Conservation (phyloP, 345 rosid genomes). For the Ailanthus altissimus region DNA sequence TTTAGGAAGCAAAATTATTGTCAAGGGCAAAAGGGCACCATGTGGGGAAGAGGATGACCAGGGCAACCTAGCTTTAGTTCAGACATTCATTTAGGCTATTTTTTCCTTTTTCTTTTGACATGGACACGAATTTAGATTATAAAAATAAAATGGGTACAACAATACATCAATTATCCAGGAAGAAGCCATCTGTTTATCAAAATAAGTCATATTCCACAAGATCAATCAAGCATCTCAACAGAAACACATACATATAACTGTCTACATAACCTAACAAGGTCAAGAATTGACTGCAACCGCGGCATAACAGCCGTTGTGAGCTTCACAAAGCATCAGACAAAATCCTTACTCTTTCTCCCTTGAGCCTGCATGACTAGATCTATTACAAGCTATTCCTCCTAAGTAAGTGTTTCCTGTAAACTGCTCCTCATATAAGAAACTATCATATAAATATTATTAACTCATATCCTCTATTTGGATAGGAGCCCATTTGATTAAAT, state of each 20-base stretch:
- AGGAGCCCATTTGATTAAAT: slow-evolving; percentile 8
- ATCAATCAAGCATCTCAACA: not conserved
- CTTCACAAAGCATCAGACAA: not conserved
- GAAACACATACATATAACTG: not conserved
- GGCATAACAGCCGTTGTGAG: not conserved
- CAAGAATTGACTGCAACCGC: not conserved
- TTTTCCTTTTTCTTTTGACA: too few species aligned
- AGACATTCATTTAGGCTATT: too few species aligned
- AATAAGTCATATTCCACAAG: not conserved
- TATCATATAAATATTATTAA: not conserved
- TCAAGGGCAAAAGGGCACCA: not conserved
- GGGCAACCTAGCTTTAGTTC: not conserved
- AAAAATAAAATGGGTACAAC: not conserved
- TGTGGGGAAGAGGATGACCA: not conserved
- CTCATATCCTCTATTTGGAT: not conserved
- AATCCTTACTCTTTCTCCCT: not conserved
- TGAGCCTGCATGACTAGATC: not conserved
- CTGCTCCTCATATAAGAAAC: not conserved
- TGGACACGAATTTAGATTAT: too few species aligned
- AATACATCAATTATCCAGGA: not conserved
- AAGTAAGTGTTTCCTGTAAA: not conserved
- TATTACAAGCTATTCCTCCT: not conserved
- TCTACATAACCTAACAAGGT: not conserved
- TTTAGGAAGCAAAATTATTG: not conserved
- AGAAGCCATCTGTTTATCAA: not conserved